phyloP scores from a whole-genome alignment of 768 basidiomycete genomes.

The Aureoboletus auriporus region DNA sequence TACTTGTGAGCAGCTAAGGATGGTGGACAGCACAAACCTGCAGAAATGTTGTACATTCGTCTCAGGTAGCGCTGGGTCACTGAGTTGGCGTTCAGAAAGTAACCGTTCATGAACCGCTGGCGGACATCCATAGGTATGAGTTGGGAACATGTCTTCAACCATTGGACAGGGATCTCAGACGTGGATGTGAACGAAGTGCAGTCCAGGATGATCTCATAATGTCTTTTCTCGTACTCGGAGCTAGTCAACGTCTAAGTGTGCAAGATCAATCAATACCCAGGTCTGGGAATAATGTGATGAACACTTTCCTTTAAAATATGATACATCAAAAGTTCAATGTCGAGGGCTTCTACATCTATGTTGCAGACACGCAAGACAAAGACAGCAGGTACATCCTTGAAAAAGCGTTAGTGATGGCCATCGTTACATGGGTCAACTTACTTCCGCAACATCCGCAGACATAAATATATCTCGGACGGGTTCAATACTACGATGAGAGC shows the following conservation, averaged over 20 bases:
- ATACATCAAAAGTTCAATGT: conserved; percentile 74
- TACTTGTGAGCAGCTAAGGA: background rate
- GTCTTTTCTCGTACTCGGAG: conserved; percentile 41
- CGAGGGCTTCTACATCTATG: conserved; percentile 75
- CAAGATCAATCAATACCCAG: background rate
- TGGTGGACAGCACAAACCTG: conserved; percentile 31
- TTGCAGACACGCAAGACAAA: conserved; percentile 66
- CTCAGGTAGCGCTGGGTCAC: conserved; percentile 71
- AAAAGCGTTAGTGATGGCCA: background rate
- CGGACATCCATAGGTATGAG: conserved; percentile 70
- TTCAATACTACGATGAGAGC: conserved; percentile 55
- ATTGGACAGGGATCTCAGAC: conserved; percentile 78
- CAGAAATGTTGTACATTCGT: conserved; percentile 67
- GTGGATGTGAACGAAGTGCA: conserved; percentile 73
- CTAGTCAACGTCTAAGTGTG: conserved; percentile 48
- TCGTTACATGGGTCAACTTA: conserved; percentile 22
- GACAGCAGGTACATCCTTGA: conserved; percentile 40
- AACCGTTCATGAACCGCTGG: conserved; percentile 52
- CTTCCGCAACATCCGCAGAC: conserved; percentile 45
- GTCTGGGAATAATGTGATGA: background rate
- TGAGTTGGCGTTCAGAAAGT: conserved; percentile 72
- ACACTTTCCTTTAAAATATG: conserved; percentile 66
- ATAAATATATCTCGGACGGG: conserved; percentile 66
- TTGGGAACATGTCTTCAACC: conserved; percentile 76
- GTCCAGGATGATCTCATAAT: conserved; percentile 75